Evolutionary conservation across 1,139 yeast genomes (phyloP), one percentile per base, ranked within the genome.

Genomic region (Lodderomyces pseudojiufengensis): DNA sequence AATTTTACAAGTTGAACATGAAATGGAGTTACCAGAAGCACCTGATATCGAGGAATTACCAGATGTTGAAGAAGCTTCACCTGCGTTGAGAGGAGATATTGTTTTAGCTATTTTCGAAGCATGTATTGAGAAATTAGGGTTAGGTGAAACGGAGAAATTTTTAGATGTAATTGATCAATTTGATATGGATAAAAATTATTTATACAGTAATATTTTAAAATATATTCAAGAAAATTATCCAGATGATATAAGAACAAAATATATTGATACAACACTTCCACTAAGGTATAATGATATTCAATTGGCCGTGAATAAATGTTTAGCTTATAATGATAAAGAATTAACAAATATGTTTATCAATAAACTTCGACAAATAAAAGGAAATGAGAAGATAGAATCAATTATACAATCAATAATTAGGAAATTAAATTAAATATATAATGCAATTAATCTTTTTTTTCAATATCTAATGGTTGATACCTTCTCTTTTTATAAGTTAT

Each of bases 21-120:
- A 83, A 54, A 50, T 61, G 34, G 78, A 76, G 27, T 77, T 76
- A 46, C 34, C 33, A 23, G 22, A 26, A 11, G 30, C 27, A 36
- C 53, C 52, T 22, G 74, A 71, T 34, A 55, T 63, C 36, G 71
- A 78, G 22, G 68, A 64, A 33, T 60, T 78, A 20, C 79, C 84
- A 8, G 70, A 72, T 27, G 68, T 65, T 32, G 83, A 77, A 36
- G 20, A 18, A 18, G 7, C 5, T 5, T 18, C 20, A 52, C 96
- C 97, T 7, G 97, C 95, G 0, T 68, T 90, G 48, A 79, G 80
- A 50, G 97, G 97, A 40, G 96, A 88, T 54, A 79, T 90, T 37
- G 94, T 94, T 3, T 68, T 88, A 47, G 78, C 95, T 0, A 76
- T 88, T 15, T 88, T 77, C 52, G 96, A 88, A 55, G 72, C 84